These are phyloP conservation scores for Malassezia brasiliensis DNA, from an alignment of 1,284 basidiomycete genomes.

Conservation along the genomic window DNA sequence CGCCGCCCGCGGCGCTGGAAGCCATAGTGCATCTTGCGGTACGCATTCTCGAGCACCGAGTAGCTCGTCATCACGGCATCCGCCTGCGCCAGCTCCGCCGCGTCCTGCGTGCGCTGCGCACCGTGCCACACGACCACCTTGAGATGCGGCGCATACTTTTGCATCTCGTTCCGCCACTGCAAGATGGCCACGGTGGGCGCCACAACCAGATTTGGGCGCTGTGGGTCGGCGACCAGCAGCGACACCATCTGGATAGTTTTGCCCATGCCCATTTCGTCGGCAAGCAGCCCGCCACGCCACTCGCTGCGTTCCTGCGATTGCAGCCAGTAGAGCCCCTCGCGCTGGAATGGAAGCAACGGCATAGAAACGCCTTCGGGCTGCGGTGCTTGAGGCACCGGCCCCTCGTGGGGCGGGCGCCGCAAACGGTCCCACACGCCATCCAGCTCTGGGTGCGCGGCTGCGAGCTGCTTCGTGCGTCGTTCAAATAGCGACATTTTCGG, in stretches of 20 bases:
- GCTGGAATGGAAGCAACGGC: conserved; percentile 61
- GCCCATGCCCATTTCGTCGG: conserved; percentile 86
- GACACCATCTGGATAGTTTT: conserved; percentile 97
- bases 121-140: conserved; percentile 86
- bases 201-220: conserved; percentile 77
- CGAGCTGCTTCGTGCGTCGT: background rate
- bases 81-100: conserved; percentile 64
- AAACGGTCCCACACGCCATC: conserved; percentile 79
- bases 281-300: conserved; percentile 88
- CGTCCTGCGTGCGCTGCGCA: conserved; percentile 54
- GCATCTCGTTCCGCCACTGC: conserved; percentile 96
- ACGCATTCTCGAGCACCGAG: conserved; percentile 79
- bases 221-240: conserved; percentile 67
- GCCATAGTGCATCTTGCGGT: conserved; percentile 82
- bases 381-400: conserved; percentile 17
- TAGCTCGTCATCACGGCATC: conserved; percentile 61
- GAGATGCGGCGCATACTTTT: conserved; percentile 51
- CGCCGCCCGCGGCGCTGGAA: conserved; percentile 77
- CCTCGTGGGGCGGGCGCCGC: conserved; percentile 58
- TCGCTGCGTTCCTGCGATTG: conserved; percentile 75
- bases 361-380: conserved; percentile 65
- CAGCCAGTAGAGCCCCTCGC: conserved; percentile 93
- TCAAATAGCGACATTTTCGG: conserved; percentile 12
- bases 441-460: conserved; percentile 58
- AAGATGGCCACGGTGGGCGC: conserved; percentile 89